phyloP scores from a whole-genome alignment of 1,284 basidiomycete genomes.

The Anthracocystis walkeri region DNA sequence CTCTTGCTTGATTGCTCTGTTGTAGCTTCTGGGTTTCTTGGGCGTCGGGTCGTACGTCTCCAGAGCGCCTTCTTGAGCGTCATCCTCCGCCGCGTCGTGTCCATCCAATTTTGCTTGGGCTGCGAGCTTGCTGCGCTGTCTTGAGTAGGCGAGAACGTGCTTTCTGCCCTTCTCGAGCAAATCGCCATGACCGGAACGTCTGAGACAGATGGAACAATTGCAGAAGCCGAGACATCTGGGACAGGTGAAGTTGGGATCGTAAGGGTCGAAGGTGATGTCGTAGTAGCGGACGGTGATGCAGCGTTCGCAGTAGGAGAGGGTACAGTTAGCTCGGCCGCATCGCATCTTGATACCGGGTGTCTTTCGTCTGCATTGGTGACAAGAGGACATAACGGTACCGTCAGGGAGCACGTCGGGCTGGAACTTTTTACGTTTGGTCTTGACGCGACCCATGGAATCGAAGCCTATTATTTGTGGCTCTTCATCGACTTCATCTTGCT shows the following conservation, averaged over 20 bases:
- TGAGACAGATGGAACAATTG: conserved; percentile 50
- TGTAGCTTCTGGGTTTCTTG: conserved; percentile 1
- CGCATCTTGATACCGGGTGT: conserved; percentile 45
- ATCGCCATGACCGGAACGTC: conserved; percentile 30
- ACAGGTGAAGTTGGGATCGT: conserved; percentile 30
- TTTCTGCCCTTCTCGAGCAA: conserved; percentile 18
- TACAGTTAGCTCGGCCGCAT: conserved; percentile 29
- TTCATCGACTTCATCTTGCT: not conserved
- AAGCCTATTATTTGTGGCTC: conserved; percentile 4
- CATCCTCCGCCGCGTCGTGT: conserved; percentile 10
- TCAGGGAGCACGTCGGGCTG: conserved; percentile 28
- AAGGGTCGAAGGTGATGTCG: conserved; percentile 29
- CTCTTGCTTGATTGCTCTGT: conserved; percentile 8
- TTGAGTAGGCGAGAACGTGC: conserved; percentile 19
- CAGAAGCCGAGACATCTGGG: conserved; percentile 50
- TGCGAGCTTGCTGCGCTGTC: conserved; percentile 14
- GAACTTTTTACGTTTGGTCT: conserved; percentile 11
- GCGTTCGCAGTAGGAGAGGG: conserved; percentile 35
- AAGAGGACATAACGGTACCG: conserved; percentile 31
- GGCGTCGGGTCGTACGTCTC: not conserved
- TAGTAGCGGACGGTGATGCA: conserved; percentile 44
- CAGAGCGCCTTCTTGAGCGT: conserved; percentile 7
- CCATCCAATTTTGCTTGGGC: not conserved
- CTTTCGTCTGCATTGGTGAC: conserved; percentile 55
- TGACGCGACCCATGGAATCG: conserved; percentile 19